phyloP scores from a whole-genome alignment of 179 eudicot species.

The Beta lomatogona region DNA sequence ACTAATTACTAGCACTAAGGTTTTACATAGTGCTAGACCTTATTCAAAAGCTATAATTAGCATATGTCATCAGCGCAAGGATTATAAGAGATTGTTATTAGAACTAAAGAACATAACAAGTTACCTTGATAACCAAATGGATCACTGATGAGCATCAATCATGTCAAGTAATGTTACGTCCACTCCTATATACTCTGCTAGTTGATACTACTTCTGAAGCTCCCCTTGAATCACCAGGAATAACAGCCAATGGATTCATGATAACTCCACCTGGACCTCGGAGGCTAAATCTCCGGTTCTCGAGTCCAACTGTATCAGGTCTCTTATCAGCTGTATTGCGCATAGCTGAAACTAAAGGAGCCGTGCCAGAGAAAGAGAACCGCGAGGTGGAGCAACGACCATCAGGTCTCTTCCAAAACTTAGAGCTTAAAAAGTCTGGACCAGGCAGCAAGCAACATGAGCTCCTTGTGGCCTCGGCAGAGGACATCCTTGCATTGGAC shows the following conservation, averaged over 20 bases:
- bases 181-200: slow-evolving; percentile 34
- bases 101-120: neutral
- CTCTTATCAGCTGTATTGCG: slow-evolving; percentile 32
- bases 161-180: slow-evolving; percentile 37
- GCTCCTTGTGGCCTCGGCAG: slow-evolving; percentile 46
- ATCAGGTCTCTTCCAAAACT: slow-evolving; percentile 73
- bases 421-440: slow-evolving; percentile 73
- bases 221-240: slow-evolving; percentile 36
- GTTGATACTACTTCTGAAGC: slow-evolving; percentile 47
- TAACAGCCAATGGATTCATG: slow-evolving; percentile 79
- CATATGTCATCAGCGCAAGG: neutral
- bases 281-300: slow-evolving; percentile 46
- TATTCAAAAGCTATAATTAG: neutral
- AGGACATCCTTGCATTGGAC: slow-evolving; percentile 74
- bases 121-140: slow-evolving; percentile 24
- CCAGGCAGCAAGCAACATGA: slow-evolving; percentile 82
- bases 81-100: neutral
- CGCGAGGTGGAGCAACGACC: slow-evolving; percentile 45
- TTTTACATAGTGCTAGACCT: neutral
- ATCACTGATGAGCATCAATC: slow-evolving; percentile 6
- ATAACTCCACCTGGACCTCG: slow-evolving; percentile 46
- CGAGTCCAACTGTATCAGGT: slow-evolving; percentile 35
- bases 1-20: neutral
- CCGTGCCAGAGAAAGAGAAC: slow-evolving; percentile 39
- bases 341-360: slow-evolving; percentile 33